Base-by-base conservation (phyloP, 2,329 filamentous ascomycete genomes). In the Pseudogymnoascus destructans region DNA sequence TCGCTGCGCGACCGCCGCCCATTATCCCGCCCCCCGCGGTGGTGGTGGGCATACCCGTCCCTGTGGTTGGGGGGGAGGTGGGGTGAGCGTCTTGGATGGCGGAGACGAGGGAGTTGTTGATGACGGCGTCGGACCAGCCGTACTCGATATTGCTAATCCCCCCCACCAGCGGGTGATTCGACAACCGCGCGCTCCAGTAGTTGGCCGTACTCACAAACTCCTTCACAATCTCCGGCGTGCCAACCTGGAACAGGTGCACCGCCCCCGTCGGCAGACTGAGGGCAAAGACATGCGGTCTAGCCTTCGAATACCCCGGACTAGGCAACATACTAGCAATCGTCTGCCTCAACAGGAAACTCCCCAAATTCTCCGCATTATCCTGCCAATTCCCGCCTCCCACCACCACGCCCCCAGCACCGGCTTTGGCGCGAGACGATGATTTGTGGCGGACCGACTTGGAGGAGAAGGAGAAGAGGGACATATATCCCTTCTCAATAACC, bases 341-440 rank as follows among this genome's bases (percentile, higher is more conserved):
- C 70, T 97, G 91, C 17, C 91, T 82, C 6, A 98, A 81, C 42
- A 87, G 84, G 70, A 96, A 97, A 17, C 85, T 86, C 65, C 89
- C 91, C 8, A 96, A 77, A 63, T 85, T 89, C 63, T 95, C 90
- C 4, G 93, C 93, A 68, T 95, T 97, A 64, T 96, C 91, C 70
- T 92, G 92, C 93, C 93, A 98, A 70, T 98, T 97, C 21, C 93
- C 93, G 61, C 93, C 93, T 63, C 93, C 93, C 1, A 97, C 93
- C 5, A 87, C 79, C 25, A 84, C 81, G 1, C 87, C 79, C 25
- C 84, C 81, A 10, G 81, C 83, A 57, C 75, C 72, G 19, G 75
- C 74, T 35, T 73, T 71, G 57, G 78, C 75, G 7, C 68, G 67
- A 67, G 71, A 75, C 62, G 81, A 82, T 62, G 73, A 77, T 70